Evolutionary conservation across 345 rosid species (phyloP).

Genomic region (Syzygium grande): DNA sequence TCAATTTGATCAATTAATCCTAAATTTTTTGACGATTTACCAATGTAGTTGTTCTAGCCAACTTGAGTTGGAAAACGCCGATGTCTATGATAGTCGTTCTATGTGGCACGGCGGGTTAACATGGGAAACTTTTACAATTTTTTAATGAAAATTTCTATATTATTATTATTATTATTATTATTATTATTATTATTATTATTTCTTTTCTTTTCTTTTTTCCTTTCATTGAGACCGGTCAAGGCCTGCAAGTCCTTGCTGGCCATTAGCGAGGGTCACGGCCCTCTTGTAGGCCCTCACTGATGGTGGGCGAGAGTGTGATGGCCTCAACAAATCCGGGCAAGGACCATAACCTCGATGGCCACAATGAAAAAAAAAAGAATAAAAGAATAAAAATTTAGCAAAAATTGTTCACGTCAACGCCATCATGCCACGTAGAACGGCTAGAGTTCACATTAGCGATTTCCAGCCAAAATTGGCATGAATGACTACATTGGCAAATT

Average conservation of each 20-base stretch:
- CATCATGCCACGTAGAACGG: no score
- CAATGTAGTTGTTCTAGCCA: accelerated
- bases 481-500: background rate
- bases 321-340: no score
- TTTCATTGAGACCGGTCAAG: background rate
- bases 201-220: background rate
- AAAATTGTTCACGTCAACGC: no score
- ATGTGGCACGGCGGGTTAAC: accelerated
- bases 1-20: background rate
- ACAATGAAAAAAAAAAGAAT: no score
- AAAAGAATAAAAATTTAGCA: no score
- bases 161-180: no score
- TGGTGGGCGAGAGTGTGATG: no score
- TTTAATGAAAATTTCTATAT: no score
- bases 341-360: no score
- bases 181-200: no score
- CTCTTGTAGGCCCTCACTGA: no score
- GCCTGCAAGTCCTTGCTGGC: background rate
- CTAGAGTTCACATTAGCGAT: accelerated
- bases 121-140: background rate
- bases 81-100: accelerated
- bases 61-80: accelerated
- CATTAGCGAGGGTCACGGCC: no score
- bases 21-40: accelerated
- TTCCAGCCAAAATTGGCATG: accelerated